Evolutionary conservation across 1,284 basidiomycete genomes (phyloP).

Genomic region (Leccinum pseudoinsigne): DNA sequence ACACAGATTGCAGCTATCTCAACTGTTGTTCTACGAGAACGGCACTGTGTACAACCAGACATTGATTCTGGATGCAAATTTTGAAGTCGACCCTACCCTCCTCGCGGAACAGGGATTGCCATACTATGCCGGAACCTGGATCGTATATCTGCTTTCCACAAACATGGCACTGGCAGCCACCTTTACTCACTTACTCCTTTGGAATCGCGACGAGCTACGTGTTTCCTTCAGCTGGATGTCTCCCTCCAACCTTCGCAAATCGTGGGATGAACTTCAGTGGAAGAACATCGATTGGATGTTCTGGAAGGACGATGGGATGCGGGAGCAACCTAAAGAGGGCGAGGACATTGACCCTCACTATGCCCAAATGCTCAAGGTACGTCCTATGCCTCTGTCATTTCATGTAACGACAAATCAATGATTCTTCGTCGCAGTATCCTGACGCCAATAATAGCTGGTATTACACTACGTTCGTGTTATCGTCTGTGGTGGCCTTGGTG

Average conservation of each 20-base stretch:
- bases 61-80: slow-evolving; percentile 47
- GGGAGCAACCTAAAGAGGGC: slow-evolving; percentile 26
- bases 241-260: slow-evolving; percentile 23
- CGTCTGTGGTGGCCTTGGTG: slow-evolving; percentile 42
- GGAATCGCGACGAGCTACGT: slow-evolving; percentile 47
- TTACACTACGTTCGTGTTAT: slow-evolving; percentile 36
- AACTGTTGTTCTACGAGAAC: slow-evolving; percentile 51
- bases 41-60: slow-evolving; percentile 48
- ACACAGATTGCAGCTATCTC: slow-evolving; percentile 37
- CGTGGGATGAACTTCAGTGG: slow-evolving; percentile 27
- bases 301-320: slow-evolving; percentile 44
- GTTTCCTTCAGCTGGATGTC: slow-evolving; percentile 45
- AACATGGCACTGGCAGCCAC: slow-evolving; percentile 46
- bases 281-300: slow-evolving; percentile 42
- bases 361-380: slow-evolving; percentile 50
- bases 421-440: slow-evolving; percentile 37
- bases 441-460: slow-evolving; percentile 53
- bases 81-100: slow-evolving; percentile 45
- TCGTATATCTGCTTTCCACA: slow-evolving; percentile 33
- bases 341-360: slow-evolving; percentile 52
- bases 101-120: slow-evolving; percentile 45
- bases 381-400: not conserved
- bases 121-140: slow-evolving; percentile 39
- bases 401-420: not conserved
- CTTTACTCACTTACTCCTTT: slow-evolving; percentile 51